Evolutionary conservation across 73 alveolate genomes (phyloP).

Genomic region (Paramecium caudatum): DNA sequence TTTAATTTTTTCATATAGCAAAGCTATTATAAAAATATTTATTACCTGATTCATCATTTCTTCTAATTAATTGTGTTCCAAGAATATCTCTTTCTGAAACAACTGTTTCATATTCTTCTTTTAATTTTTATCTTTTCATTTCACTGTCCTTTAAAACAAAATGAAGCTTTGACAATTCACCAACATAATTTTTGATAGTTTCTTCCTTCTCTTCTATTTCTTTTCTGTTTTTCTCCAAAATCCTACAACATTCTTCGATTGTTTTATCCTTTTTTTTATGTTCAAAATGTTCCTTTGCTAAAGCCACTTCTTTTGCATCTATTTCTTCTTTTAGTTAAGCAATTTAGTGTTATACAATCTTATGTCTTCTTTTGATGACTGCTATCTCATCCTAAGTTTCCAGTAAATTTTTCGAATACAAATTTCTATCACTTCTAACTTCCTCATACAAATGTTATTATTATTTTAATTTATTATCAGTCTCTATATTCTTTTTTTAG

Average conservation of each 20-base stretch:
- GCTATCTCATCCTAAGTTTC: slow-evolving; percentile 96
- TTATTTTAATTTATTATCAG: slow-evolving; percentile 95
- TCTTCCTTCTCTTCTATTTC: slow-evolving; percentile 86
- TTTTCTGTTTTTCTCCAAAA: slow-evolving; percentile 81
- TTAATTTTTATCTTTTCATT: slow-evolving; percentile 84
- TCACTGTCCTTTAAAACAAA: slow-evolving; percentile 90
- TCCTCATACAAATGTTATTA: slow-evolving; percentile 99
- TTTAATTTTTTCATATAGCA: slow-evolving; percentile 97
- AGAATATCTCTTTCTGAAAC: slow-evolving; percentile 93
- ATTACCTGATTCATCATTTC: slow-evolving; percentile 96
- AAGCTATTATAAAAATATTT: slow-evolving; percentile 81
- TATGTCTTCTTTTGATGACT: slow-evolving; percentile 90
- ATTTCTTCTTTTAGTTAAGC: slow-evolving; percentile 94
- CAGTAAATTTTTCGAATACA: slow-evolving; percentile 97
- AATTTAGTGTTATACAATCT: slow-evolving; percentile 89
- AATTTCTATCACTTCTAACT: slow-evolving; percentile 98
- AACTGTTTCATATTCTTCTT: slow-evolving; percentile 88
- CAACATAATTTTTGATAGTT: slow-evolving; percentile 70
- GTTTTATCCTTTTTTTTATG: slow-evolving; percentile 85
- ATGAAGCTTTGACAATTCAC: slow-evolving; percentile 85
- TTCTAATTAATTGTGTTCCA: slow-evolving; percentile 97
- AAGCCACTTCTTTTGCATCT: slow-evolving; percentile 89
- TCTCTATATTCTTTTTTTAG: slow-evolving; percentile 93
- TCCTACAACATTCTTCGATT: slow-evolving; percentile 81
- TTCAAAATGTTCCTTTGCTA: slow-evolving; percentile 88